Base-by-base conservation (phyloP, 345 rosid genomes). In the Salix dunnii region DNA sequence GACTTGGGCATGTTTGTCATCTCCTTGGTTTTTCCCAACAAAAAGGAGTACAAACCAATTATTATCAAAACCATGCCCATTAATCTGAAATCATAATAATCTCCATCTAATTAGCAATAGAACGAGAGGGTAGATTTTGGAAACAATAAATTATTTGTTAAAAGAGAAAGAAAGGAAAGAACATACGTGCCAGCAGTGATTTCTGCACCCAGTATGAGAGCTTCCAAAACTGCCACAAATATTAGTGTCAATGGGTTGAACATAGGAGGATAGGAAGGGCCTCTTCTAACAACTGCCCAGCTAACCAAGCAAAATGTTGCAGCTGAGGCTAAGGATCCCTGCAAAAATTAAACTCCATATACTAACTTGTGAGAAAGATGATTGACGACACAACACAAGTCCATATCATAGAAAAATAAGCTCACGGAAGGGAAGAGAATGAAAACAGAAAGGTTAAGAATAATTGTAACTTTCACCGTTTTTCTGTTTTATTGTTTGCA, bases 261-360 rank as follows among this genome's bases (percentile, higher is more conserved):
- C 90, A 89, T 89, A 0, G 92, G 38, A 9, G 90, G 88, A 69
- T 82, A 89, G 67, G 86, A 81, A 6, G 89, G 92, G 27, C 90
- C 92, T 68, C 80, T 81, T 35, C 67, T 82, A 17, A 83, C 38
- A n/a, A 87, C 73, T 20, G 74, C 84, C 83, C 81, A 81, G 0
- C 78, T 18, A n/a, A 87, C 53, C 30, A 86, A 60, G 74, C 84
- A 81, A 31, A 85, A 87, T n/a, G 83, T 74, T 20, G 86, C 82
- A 0, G 89, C 89, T 0, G 89, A 80, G 5, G 83, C 77, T n/a
- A 89, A 17, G 61, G 84, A 81, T 51, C 90, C 92, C 91, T 86
- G 72, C 14, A 71, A n/a, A 60, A 17, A 5, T n/a, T 6, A 25
- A 30, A 8, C 27, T 13, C 27, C 31, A 62, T 12, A 9, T 62